These are phyloP conservation scores for Sporothrix dimorphospora DNA, from an alignment of 2,329 filamentous ascomycete species.

Conservation along the genomic window DNA sequence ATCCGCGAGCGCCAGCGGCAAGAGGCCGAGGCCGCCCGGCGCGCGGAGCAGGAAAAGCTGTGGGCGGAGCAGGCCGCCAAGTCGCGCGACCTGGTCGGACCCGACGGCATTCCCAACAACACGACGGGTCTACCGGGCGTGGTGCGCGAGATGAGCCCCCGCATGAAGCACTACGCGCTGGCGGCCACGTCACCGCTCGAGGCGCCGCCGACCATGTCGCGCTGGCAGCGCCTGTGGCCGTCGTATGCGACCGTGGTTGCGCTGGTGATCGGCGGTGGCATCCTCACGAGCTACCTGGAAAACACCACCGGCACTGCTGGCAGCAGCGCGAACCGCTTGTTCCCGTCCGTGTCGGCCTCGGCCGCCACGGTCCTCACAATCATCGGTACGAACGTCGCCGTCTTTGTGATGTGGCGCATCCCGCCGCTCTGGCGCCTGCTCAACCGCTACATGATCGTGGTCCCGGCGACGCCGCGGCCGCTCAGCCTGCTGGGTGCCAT, in stretches of 20 bases:
- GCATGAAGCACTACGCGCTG: slow-evolving; percentile 48
- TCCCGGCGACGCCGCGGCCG: slow-evolving; percentile 66
- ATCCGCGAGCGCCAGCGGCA: slow-evolving; percentile 42
- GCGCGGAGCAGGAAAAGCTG: slow-evolving; percentile 29
- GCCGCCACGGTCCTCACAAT: slow-evolving; percentile 66
- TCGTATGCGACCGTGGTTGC: slow-evolving; percentile 53
- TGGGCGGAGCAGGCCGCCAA: slow-evolving; percentile 48
- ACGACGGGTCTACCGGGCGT: slow-evolving; percentile 36
- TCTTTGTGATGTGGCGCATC: slow-evolving; percentile 63
- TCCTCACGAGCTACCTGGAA: slow-evolving; percentile 45
- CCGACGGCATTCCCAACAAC: slow-evolving; percentile 37
- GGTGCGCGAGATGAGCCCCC: slow-evolving; percentile 41
- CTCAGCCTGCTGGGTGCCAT: slow-evolving; percentile 63
- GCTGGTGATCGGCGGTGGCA: slow-evolving; percentile 49
- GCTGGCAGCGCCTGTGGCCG: slow-evolving; percentile 60
- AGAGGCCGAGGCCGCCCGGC: slow-evolving; percentile 40
- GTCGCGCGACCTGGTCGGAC: slow-evolving; percentile 24
- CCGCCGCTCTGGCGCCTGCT: slow-evolving; percentile 67
- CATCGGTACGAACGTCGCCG: slow-evolving; percentile 60
- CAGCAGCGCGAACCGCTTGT: slow-evolving; percentile 52
- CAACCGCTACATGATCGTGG: slow-evolving; percentile 69
- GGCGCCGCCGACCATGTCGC: slow-evolving; percentile 54
- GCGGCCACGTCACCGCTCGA: slow-evolving; percentile 55
- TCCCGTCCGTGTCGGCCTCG: slow-evolving; percentile 63
- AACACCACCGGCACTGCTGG: slow-evolving; percentile 40